Evolutionary conservation across 352 stramenopile species (phyloP), one percentile per base, ranked within the genome.

Genomic region (Globisporangium middletonii): DNA sequence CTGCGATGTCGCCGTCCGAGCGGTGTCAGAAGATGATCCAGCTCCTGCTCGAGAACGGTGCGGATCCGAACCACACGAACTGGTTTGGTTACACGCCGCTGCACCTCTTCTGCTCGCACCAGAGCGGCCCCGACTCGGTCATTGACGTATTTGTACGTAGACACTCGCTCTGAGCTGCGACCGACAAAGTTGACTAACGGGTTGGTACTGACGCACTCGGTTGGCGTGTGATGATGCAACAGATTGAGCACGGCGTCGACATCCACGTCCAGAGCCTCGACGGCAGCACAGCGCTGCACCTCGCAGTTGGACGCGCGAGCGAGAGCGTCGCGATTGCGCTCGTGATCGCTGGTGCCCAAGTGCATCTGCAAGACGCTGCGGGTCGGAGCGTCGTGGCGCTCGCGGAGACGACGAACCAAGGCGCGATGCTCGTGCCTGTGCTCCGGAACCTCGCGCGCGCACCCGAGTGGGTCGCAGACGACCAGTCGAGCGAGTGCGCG

Each of bases 31-130:
- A 91, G 48, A 91, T 91, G 75, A 38, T 94, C 19, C 79, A 93
- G 55, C 53, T 94, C 15, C 57, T 94, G 12, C 60, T 94, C 5
- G 83, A 94, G 50, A 93, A 92, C 46, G 83, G 83, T 12, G 77
- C 82, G 1, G 77, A 93, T 54, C 79, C 85, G 11, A 93, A 89
- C 56, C 59, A 68, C 50, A 59, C 73, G 0, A 94, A 94, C 53
- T 94, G 85, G 85, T 93, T 94, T 54, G 85, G 85, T 47, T 94
- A 94, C 75, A 92, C 83, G 1, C 69, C 85, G 23, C 57, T 94
- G 46, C 85, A 94, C 58, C 67, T 92, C n/a, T 93, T 94, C 47
- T 94, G 85, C 55, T 80, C 85, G 0, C 85, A 94, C 44, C 83
- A 94, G 43, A 80, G 59, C 28, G 85, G 79, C 2, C 85, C 85